These are phyloP conservation scores for Scedosporium aurantiacum DNA, from an alignment of 2,329 filamentous ascomycete species.

Conservation along the genomic window DNA sequence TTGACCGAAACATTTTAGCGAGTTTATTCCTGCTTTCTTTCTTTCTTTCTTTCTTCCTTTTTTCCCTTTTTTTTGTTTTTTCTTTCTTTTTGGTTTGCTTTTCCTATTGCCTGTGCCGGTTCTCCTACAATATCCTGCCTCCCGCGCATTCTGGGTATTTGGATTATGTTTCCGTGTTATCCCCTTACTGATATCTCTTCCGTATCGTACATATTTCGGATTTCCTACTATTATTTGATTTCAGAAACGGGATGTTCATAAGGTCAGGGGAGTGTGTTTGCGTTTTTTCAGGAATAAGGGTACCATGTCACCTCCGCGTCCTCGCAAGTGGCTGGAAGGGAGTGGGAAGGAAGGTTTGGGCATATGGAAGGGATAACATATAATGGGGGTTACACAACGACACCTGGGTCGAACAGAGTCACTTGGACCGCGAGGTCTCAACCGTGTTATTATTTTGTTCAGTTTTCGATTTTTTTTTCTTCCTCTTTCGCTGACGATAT, in stretches of 20 bases:
- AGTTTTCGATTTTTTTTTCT: neutral
- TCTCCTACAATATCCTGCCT: neutral
- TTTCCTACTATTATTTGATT: neutral
- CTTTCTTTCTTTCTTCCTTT: conserved; percentile 10
- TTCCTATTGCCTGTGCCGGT: neutral
- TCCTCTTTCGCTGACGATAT: neutral
- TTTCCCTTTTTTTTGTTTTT: conserved; percentile 10
- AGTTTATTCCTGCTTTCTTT: conserved; percentile 7
- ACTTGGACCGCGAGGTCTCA: conserved; percentile 6
- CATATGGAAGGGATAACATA: conserved; percentile 1
- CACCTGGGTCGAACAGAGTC: neutral
- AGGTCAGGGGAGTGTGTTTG: neutral
- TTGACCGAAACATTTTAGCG: conserved; percentile 20
- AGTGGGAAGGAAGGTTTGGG: neutral
- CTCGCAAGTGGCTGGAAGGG: neutral
- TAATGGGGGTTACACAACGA: conserved; percentile 5
- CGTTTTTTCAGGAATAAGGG: neutral
- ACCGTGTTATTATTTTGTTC: conserved; percentile 2
- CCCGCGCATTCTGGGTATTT: too few relatives aligned
- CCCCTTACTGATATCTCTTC: neutral
- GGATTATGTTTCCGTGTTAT: neutral
- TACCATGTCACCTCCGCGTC: neutral
- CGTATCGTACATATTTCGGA: conserved; percentile 1
- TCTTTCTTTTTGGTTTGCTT: conserved; percentile 11
- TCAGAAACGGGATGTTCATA: neutral